Conservation (phyloP, 805 yeast genomes). For the Yamadazyma tumulicola region DNA sequence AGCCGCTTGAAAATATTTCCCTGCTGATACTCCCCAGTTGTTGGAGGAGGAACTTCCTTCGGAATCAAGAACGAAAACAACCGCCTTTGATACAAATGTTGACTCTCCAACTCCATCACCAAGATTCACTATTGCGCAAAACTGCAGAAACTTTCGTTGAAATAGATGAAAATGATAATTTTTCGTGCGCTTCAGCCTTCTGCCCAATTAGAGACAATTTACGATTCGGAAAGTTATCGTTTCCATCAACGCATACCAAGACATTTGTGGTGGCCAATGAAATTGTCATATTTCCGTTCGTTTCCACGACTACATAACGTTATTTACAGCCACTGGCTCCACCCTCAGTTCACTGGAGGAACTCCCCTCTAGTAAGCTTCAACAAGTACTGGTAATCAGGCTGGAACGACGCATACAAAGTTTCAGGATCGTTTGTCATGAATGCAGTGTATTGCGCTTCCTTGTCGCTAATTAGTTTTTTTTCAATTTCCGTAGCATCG, state of each 20-base stretch:
- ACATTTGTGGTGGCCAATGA: too few relatives aligned
- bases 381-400: conserved; percentile 43
- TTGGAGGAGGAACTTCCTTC: conserved; percentile 47
- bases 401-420: conserved; percentile 70
- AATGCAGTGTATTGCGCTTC: conserved; percentile 67
- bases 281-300: too few relatives aligned
- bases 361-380: background rate
- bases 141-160: too few relatives aligned
- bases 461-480: conserved; percentile 55
- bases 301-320: too few relatives aligned
- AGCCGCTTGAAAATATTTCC: conserved; percentile 37
- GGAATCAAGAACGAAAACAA: conserved; percentile 31
- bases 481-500: conserved; percentile 21
- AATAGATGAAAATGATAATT: too few relatives aligned
- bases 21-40: conserved; percentile 40
- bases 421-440: conserved; percentile 53
- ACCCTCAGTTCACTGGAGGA: too few relatives aligned
- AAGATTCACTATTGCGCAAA: too few relatives aligned
- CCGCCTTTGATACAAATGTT: conserved; percentile 23
- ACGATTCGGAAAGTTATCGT: too few relatives aligned
- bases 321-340: too few relatives aligned
- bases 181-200: too few relatives aligned
- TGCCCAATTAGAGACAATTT: too few relatives aligned
- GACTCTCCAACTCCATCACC: conserved; percentile 2
- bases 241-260: too few relatives aligned